Conservation (phyloP, 2,329 filamentous ascomycete genomes). For the Thielaviopsis musarum region DNA sequence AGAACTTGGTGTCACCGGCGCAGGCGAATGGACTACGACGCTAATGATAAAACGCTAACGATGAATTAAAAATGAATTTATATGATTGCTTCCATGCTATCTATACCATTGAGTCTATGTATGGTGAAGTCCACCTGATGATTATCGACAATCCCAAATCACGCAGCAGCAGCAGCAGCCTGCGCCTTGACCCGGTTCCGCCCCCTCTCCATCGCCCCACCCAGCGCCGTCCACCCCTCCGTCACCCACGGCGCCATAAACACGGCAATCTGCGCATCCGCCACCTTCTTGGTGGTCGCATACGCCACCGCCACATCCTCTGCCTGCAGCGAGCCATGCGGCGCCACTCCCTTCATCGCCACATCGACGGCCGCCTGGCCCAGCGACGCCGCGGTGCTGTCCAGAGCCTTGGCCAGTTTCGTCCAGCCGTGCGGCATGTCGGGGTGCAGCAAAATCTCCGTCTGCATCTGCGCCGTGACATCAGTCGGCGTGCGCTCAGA, state of each 20-base stretch:
- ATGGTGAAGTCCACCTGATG: background rate
- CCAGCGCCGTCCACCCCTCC: slow-evolving; percentile 46
- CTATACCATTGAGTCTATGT: background rate
- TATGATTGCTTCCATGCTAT: background rate
- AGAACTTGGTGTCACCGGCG: slow-evolving; percentile 33
- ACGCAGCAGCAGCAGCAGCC: background rate
- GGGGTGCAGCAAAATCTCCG: slow-evolving; percentile 67
- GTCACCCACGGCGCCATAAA: slow-evolving; percentile 66
- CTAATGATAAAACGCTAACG: too few species aligned
- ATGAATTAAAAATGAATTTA: background rate
- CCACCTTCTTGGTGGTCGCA: slow-evolving; percentile 51
- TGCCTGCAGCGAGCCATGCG: slow-evolving; percentile 49
- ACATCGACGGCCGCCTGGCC: slow-evolving; percentile 45
- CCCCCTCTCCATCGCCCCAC: slow-evolving; percentile 18
- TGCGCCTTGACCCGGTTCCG: background rate
- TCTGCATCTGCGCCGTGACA: slow-evolving; percentile 48
- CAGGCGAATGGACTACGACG: background rate
- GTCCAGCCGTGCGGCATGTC: slow-evolving; percentile 68
- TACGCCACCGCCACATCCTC: slow-evolving; percentile 56
- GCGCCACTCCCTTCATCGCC: slow-evolving; percentile 58
- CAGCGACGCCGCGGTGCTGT: slow-evolving; percentile 49
- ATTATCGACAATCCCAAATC: background rate
- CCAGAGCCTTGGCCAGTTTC: slow-evolving; percentile 45
- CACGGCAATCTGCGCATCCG: slow-evolving; percentile 61
- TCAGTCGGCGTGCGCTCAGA: slow-evolving; percentile 31